Conservation (phyloP, 192 early-diverging fungal species). For the Coemansia sp. region DNA sequence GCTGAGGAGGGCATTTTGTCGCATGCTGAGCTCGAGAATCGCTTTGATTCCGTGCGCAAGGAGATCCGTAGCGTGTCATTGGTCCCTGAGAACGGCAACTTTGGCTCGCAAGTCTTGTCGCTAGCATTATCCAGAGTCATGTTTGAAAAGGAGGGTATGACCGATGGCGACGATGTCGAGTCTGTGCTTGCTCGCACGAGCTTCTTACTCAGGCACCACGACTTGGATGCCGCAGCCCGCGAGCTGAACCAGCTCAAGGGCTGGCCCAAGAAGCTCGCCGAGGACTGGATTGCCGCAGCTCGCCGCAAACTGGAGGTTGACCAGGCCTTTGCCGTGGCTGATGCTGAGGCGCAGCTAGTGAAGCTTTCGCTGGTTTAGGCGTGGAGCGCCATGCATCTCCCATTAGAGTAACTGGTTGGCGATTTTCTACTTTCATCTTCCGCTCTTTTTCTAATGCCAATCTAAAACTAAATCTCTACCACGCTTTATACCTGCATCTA, state of each 20-base stretch:
- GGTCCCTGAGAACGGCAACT: slow-evolving; percentile 84
- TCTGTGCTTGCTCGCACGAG: slow-evolving; percentile 75
- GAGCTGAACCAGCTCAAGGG: slow-evolving; percentile 92
- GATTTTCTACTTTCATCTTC: not conserved
- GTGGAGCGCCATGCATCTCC: not conserved
- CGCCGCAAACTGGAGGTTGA: slow-evolving; percentile 82
- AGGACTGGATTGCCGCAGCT: slow-evolving; percentile 84
- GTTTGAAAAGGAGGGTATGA: slow-evolving; percentile 83
- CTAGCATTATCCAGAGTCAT: slow-evolving; percentile 68
- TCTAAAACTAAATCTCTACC: slow-evolving; percentile 1
- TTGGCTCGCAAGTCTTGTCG: slow-evolving; percentile 78
- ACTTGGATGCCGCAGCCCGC: slow-evolving; percentile 83
- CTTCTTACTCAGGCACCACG: slow-evolving; percentile 70
- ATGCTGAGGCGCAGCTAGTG: slow-evolving; percentile 50
- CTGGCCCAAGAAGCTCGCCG: slow-evolving; percentile 82
- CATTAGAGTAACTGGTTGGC: not conserved
- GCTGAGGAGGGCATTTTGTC: slow-evolving; percentile 66
- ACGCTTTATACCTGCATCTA: not conserved
- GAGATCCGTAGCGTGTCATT: slow-evolving; percentile 76
- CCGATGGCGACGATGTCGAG: slow-evolving; percentile 84
- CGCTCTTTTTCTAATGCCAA: not conserved
- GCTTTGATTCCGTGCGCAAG: slow-evolving; percentile 68
- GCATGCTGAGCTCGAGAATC: slow-evolving; percentile 62
- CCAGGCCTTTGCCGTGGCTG: slow-evolving; percentile 78
- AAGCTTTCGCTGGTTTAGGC: slow-evolving; percentile 35